Percentiles rank a stretch among this genome's conserved stretches.
Evolutionary conservation across 495 filamentous ascomycete species (phyloP).

Genomic region (Xylaria sp.): DNA sequence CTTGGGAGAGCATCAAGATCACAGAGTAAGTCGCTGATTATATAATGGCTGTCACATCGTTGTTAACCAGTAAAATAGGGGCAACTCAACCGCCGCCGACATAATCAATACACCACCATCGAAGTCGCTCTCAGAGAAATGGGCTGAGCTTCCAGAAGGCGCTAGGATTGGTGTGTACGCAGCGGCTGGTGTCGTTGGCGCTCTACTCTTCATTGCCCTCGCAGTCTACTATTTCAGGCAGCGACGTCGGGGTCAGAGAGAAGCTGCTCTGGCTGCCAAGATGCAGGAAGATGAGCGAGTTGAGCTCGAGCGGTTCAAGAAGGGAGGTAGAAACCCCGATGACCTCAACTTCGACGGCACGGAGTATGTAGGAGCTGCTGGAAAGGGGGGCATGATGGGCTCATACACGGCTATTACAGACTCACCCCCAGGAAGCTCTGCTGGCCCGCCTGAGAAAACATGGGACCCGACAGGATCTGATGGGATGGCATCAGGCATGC

Average conservation of each 20-base stretch:
- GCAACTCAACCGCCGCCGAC: slow-evolving; percentile 66
- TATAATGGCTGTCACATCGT: neutral
- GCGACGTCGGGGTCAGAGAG: slow-evolving; percentile 67
- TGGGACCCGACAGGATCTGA: slow-evolving; percentile 42
- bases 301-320: slow-evolving; percentile 66
- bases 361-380: slow-evolving; percentile 48
- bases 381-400: slow-evolving; percentile 37
- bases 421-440: slow-evolving; percentile 43
- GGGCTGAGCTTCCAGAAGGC: slow-evolving; percentile 58
- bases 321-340: slow-evolving; percentile 54
- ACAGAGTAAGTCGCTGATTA: slow-evolving; percentile 54
- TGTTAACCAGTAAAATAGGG: slow-evolving; percentile 50
- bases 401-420: slow-evolving; percentile 47
- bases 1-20: slow-evolving; percentile 75
- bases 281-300: slow-evolving; percentile 63
- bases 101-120: slow-evolving; percentile 49
- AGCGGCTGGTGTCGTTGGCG: slow-evolving; percentile 57
- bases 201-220: slow-evolving; percentile 55
- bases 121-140: slow-evolving; percentile 62
- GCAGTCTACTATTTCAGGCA: slow-evolving; percentile 71
- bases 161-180: slow-evolving; percentile 69
- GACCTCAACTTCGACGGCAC: slow-evolving; percentile 47
- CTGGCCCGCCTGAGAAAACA: slow-evolving; percentile 33
- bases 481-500: slow-evolving; percentile 38
- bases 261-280: slow-evolving; percentile 64